Base-by-base conservation (phyloP, 1,284 basidiomycete genomes). In the Ceratobasidium sp. region DNA sequence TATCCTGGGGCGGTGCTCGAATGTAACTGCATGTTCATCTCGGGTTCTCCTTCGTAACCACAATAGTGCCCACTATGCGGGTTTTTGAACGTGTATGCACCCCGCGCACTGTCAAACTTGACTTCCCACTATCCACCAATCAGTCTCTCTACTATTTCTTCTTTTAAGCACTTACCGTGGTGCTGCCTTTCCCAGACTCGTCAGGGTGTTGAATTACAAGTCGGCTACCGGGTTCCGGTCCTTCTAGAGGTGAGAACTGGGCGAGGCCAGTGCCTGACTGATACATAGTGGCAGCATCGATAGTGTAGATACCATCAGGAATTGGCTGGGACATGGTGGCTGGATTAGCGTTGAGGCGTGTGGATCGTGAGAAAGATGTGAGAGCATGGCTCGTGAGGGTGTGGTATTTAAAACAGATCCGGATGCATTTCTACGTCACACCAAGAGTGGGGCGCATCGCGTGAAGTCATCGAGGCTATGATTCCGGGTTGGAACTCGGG, bases 11-110 rank as follows among this genome's bases (percentile, higher is more conserved):
- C 55, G 12, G 55, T 57, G 55, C n/a, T 57, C n/a, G 55, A 57
- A 57, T 23, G 12, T 10, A 57, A 33, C 23, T 57, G 55, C 12
- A 57, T 33, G 12, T 57, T 57, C 3, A n/a, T 57, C 16, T n/a
- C 55, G n/a, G 55, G 55, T 23, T 57, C 57, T 20, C 57, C 57
- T 35, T 59, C n/a, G 57, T 30, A 59, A 10, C 57, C 57, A 23
- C 57, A 27, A 1, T 59, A 59, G 16, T 59, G 57, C 14, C 57
- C 57, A 2, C 27, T 59, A 14, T 59, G 6, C 1, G 33, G 27
- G 27, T 59, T 59, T 35, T 1, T 27, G 4, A 59, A 59, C 1
- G 57, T 59, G 23, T 59, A 59, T 59, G 57, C 57, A 10, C 8
- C 23, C 16, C 23, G 27, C 14, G 8, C 27, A 6, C 27, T 23